These are phyloP conservation scores for Ramularia collo-cygni DNA, from an alignment of 2,329 filamentous ascomycete species.

Conservation along the genomic window DNA sequence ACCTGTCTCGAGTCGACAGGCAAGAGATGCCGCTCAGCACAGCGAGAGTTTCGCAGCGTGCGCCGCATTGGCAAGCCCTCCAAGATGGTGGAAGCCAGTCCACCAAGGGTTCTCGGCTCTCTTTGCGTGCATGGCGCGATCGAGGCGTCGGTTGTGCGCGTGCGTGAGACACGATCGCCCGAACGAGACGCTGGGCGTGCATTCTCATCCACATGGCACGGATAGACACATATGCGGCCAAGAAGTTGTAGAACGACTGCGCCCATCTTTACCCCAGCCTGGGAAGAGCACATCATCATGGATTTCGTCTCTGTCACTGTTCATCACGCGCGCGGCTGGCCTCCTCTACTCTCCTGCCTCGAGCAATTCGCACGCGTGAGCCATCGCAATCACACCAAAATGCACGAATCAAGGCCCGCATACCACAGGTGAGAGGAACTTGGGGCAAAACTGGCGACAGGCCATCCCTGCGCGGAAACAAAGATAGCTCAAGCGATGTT, in stretches of 20 bases:
- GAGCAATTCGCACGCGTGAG: constrained; percentile 7
- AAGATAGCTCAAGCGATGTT: constrained; percentile 14
- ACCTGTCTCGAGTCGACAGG: no score
- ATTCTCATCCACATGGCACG: neutral
- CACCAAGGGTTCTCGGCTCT: neutral
- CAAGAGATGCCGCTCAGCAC: neutral
- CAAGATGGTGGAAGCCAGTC: neutral
- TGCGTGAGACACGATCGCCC: neutral
- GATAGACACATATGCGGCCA: neutral
- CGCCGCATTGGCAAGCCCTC: neutral
- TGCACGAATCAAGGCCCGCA: constrained; percentile 12
- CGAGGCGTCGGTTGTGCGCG: constrained; percentile 1
- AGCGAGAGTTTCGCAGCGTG: neutral
- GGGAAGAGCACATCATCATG: neutral
- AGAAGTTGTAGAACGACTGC: neutral
- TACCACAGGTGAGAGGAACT: neutral
- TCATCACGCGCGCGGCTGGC: constrained; percentile 1
- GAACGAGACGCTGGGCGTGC: neutral
- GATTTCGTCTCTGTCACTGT: constrained; percentile 23
- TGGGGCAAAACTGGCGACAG: constrained; percentile 5
- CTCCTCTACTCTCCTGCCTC: constrained; percentile 9
- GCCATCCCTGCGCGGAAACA: constrained; percentile 7
- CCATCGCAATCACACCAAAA: constrained; percentile 9
- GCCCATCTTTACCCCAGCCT: neutral
- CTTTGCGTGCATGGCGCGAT: neutral